phyloP scores from a whole-genome alignment of 2,329 filamentous ascomycete genomes.

The Penicillium verrucosum region DNA sequence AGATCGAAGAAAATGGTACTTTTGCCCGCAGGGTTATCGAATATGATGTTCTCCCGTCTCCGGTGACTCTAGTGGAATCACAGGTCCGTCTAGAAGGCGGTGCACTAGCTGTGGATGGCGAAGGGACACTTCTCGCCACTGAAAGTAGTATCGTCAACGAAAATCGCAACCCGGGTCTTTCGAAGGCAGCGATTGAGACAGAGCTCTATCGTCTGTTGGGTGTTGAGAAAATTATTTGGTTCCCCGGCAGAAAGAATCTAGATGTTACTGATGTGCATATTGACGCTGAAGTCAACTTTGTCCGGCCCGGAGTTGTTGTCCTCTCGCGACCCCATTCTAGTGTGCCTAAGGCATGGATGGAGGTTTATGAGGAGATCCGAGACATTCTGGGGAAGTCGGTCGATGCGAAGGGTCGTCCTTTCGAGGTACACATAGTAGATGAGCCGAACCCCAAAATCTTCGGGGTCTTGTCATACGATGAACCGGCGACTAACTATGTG shows the following conservation, averaged over 20 bases:
- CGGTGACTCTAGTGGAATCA: constrained; percentile 17
- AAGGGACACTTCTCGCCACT: constrained; percentile 29
- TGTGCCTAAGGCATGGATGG: constrained; percentile 13
- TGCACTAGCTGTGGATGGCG: constrained; percentile 28
- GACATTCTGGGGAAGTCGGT: constrained; percentile 9
- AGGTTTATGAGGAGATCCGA: constrained; percentile 22
- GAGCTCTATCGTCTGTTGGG: constrained; percentile 23
- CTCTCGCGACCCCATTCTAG: constrained; percentile 22
- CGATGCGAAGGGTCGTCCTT: constrained; percentile 24
- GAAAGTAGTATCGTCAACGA: constrained; percentile 31
- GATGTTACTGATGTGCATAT: constrained; percentile 32
- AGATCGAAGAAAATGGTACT: constrained; percentile 12
- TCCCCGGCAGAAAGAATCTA: constrained; percentile 22
- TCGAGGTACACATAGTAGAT: constrained; percentile 22
- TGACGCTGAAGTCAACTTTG: constrained; percentile 21
- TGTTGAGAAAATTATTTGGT: constrained; percentile 30
- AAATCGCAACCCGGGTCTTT: constrained; percentile 26
- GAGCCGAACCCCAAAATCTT: constrained; percentile 21
- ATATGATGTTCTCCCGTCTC: constrained; percentile 4
- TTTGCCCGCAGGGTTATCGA: constrained; percentile 17
- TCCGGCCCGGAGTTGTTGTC: constrained; percentile 23
- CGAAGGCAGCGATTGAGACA: constrained; percentile 19
- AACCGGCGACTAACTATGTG: constrained; percentile 27
- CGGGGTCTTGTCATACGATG: constrained; percentile 6
- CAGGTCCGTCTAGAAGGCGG: constrained; percentile 26